Conservation (phyloP, 2,329 filamentous ascomycete genomes). For the Periconia macrospinosa region DNA sequence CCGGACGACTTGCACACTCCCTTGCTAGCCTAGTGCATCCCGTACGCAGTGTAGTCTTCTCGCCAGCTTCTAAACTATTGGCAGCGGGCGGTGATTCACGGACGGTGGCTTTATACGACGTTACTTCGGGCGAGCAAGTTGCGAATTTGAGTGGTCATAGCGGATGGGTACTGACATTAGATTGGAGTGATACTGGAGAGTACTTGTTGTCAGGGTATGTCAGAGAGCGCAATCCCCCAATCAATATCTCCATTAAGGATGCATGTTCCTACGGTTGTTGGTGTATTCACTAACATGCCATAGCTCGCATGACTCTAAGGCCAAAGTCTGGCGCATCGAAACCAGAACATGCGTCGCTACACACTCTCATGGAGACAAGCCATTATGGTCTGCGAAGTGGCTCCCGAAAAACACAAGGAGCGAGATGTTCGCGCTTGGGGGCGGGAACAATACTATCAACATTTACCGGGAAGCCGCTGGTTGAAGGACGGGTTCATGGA, state of each 20-base stretch:
- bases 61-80: constrained; percentile 78
- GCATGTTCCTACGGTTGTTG: not conserved
- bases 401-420: constrained; percentile 40
- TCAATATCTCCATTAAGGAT: not conserved
- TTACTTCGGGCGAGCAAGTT: constrained; percentile 88
- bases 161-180: constrained; percentile 86
- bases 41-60: constrained; percentile 84
- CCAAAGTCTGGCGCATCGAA: constrained; percentile 94
- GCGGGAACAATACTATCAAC: constrained; percentile 39
- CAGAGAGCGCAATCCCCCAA: no score
- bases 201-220: constrained; percentile 78
- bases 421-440: constrained; percentile 46
- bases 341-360: constrained; percentile 84
- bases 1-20: constrained; percentile 81
- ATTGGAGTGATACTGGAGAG: constrained; percentile 93
- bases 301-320: constrained; percentile 84
- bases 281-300: constrained; percentile 3
- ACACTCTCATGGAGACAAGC: constrained; percentile 75
- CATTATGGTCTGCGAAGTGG: constrained; percentile 44
- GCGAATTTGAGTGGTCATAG: constrained; percentile 78
- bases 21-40: constrained; percentile 85
- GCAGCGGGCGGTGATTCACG: constrained; percentile 88
- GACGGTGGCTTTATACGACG: constrained; percentile 89
- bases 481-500: constrained; percentile 16
- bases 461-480: constrained; percentile 46